phyloP scores from a whole-genome alignment of 75 land plant species.

The Gnetum montanum region DNA sequence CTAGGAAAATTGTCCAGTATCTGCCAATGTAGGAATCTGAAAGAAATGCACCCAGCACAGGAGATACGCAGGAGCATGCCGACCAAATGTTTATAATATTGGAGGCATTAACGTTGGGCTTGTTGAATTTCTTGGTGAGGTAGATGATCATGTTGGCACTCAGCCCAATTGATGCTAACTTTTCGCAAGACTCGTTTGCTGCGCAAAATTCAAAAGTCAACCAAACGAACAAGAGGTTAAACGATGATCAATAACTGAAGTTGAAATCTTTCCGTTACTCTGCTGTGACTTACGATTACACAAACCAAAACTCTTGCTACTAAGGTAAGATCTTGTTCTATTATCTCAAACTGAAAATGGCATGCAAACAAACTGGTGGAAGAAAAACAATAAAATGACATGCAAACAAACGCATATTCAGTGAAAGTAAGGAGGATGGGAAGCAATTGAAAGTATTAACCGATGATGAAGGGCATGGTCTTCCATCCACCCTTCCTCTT shows the following conservation, averaged over 20 bases:
- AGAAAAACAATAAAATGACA: background rate
- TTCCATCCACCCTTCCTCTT: constrained; percentile 51
- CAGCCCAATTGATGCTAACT: constrained; percentile 46
- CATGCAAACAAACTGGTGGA: background rate
- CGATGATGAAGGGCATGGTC: constrained; percentile 48
- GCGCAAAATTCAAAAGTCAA: background rate
- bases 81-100: constrained; percentile 32
- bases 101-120: constrained; percentile 35
- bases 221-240: background rate
- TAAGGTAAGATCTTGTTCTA: background rate
- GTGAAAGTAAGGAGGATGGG: background rate
- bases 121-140: constrained; percentile 23
- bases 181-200: constrained; percentile 77
- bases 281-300: background rate
- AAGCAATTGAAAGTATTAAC: constrained; percentile 9
- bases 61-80: constrained; percentile 36
- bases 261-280: background rate
- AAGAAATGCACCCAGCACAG: constrained; percentile 52
- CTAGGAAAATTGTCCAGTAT: constrained; percentile 32
- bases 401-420: background rate
- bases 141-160: constrained; percentile 49
- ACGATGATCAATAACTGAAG: background rate
- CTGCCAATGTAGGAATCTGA: constrained; percentile 50
- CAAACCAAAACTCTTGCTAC: background rate
- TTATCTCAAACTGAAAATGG: background rate